These are phyloP conservation scores for Talaromyces liani DNA, from an alignment of 495 filamentous ascomycete genomes.

Conservation along the genomic window DNA sequence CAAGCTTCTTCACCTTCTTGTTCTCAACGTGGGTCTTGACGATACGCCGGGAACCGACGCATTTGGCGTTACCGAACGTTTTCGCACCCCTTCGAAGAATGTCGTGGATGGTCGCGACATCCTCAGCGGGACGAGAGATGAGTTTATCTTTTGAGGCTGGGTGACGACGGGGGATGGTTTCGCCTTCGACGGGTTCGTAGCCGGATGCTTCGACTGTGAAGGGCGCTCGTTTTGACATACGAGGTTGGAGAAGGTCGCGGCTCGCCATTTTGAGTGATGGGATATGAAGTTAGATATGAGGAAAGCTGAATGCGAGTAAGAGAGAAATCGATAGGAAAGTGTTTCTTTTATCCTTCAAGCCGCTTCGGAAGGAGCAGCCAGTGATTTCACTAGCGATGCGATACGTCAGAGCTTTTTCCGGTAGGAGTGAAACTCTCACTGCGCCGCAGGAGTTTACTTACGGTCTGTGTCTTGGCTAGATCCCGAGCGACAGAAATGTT, in stretches of 20 bases:
- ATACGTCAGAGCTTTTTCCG: background rate
- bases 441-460: background rate
- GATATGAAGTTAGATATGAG: background rate
- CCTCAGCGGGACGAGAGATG: slow-evolving; percentile 54
- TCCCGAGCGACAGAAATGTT: background rate
- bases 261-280: slow-evolving; percentile 17
- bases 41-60: slow-evolving; percentile 70
- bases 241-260: slow-evolving; percentile 57
- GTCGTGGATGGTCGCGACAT: slow-evolving; percentile 79
- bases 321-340: background rate
- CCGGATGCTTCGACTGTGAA: slow-evolving; percentile 78
- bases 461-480: background rate
- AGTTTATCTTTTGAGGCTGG: slow-evolving; percentile 65
- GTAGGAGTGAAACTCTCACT: background rate
- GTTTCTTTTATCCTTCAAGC: background rate
- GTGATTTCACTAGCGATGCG: background rate
- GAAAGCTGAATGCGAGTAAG: background rate
- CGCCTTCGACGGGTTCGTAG: slow-evolving; percentile 64
- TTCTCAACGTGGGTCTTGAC: slow-evolving; percentile 83
- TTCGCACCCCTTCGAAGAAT: slow-evolving; percentile 70
- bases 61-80: slow-evolving; percentile 84
- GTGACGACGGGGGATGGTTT: slow-evolving; percentile 84
- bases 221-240: slow-evolving; percentile 49
- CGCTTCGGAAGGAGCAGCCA: background rate
- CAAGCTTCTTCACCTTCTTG: slow-evolving; percentile 94